Evolutionary conservation across 306 rosid genomes (phyloP).

Genomic region (Begonia loranthoides): DNA sequence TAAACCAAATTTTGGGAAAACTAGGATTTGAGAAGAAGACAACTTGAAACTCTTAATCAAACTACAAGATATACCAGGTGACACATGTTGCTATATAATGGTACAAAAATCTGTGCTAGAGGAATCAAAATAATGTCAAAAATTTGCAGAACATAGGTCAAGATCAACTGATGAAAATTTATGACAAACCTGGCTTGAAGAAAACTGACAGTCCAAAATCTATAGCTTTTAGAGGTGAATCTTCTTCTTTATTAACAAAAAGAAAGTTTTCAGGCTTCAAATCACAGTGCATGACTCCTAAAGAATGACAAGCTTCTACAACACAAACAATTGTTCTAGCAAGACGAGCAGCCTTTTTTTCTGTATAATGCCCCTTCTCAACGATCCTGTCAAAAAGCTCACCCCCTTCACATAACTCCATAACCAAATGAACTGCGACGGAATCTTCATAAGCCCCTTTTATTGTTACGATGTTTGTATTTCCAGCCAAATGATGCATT

Average conservation of each 20-base stretch:
- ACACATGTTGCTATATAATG: too few relatives aligned
- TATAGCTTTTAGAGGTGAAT: slow-evolving; percentile 69
- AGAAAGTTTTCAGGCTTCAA: slow-evolving; percentile 93
- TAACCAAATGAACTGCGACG: slow-evolving; percentile 73
- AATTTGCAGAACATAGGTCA: too few relatives aligned
- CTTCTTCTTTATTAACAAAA: slow-evolving; percentile 61
- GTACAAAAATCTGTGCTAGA: too few relatives aligned
- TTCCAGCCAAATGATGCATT: slow-evolving; percentile 80
- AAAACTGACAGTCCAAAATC: slow-evolving; percentile 84
- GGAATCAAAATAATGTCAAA: too few relatives aligned
- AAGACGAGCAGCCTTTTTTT: slow-evolving; percentile 64
- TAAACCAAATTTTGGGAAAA: too few relatives aligned
- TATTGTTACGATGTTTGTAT: slow-evolving; percentile 37
- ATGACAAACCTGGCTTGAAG: slow-evolving; percentile 74
- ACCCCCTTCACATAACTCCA: slow-evolving; percentile 87
- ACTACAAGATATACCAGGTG: too few relatives aligned
- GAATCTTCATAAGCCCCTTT: slow-evolving; percentile 78
- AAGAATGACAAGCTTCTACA: slow-evolving; percentile 75
- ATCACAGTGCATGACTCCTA: slow-evolving; percentile 95
- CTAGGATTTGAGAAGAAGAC: too few relatives aligned
- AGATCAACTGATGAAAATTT: too few relatives aligned
- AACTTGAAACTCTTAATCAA: too few relatives aligned
- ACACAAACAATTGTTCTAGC: slow-evolving; percentile 65
- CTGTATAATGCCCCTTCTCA: slow-evolving; percentile 56
- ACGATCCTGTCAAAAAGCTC: slow-evolving; percentile 81